Conservation (phyloP, 1,284 basidiomycete species). For the Rhodotorula sp. region DNA sequence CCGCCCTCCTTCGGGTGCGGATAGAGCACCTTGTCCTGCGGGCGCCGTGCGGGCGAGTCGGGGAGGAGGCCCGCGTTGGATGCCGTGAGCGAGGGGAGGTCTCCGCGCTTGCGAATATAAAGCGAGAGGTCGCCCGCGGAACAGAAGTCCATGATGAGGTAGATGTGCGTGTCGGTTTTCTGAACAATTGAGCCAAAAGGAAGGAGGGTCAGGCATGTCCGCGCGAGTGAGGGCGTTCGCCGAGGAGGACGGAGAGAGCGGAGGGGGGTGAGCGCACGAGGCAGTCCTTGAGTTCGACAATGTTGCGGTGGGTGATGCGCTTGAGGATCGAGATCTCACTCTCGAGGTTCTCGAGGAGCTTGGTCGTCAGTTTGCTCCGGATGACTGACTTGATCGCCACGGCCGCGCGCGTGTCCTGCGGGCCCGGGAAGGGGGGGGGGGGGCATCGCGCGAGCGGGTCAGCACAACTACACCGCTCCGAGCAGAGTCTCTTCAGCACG, state of each 20-base stretch:
- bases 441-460: not conserved
- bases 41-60: constrained; percentile 28
- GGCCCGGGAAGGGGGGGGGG: not conserved
- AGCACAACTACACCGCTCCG: too few species aligned
- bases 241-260: not conserved
- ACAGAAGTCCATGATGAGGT: constrained; percentile 97
- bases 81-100: constrained; percentile 74
- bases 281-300: constrained; percentile 90
- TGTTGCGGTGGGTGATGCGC: constrained; percentile 86
- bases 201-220: not conserved
- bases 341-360: constrained; percentile 94
- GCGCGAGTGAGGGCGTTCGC: not conserved
- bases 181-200: constrained; percentile 48
- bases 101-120: constrained; percentile 92
- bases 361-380: constrained; percentile 81
- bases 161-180: constrained; percentile 91
- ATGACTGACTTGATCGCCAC: constrained; percentile 97
- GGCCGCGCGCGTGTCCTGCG: constrained; percentile 54
- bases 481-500: too few species aligned
- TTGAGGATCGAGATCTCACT: constrained; percentile 97
- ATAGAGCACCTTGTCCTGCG: constrained; percentile 61
- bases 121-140: constrained; percentile 92
- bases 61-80: constrained; percentile 63
- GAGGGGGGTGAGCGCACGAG: constrained; percentile 57
- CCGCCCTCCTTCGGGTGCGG: constrained; percentile 89